Evolutionary conservation across 441 rosid genomes (phyloP).

Genomic region (Erysimum pusillum): DNA sequence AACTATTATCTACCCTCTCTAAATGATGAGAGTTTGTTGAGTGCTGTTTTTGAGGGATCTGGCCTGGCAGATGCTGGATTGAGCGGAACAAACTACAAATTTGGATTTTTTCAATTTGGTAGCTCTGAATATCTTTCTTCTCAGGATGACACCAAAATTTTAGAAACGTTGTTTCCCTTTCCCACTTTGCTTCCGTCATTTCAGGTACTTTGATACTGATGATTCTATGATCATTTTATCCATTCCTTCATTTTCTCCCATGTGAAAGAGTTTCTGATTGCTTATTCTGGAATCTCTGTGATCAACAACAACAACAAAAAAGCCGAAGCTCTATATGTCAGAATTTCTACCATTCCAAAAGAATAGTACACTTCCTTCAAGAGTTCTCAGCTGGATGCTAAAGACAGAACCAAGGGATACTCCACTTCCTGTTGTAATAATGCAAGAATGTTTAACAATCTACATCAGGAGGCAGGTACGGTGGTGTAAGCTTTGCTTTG

Average conservation of each 20-base stretch:
- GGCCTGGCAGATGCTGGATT: constrained; percentile 47
- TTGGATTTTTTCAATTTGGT: constrained; percentile 85
- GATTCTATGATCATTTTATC: constrained; percentile 31
- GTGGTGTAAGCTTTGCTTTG: constrained; percentile 35
- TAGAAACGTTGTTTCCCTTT: constrained; percentile 83
- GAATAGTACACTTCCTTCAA: constrained; percentile 87
- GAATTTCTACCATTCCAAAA: constrained; percentile 86
- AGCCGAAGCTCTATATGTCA: constrained; percentile 74
- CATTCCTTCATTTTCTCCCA: constrained; percentile 21
- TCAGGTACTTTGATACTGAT: constrained; percentile 60
- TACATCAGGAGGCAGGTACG: constrained; percentile 85
- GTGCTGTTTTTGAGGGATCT: constrained; percentile 66
- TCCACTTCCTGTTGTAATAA: constrained; percentile 80
- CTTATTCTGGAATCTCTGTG: constrained; percentile 38
- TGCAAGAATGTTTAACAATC: constrained; percentile 84
- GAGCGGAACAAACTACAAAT: constrained; percentile 71
- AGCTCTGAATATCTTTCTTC: constrained; percentile 64
- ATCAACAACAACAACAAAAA: constrained; percentile 42
- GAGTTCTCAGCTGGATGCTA: constrained; percentile 79
- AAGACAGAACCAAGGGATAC: constrained; percentile 63
- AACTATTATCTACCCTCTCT: constrained; percentile 75
- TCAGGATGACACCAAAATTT: constrained; percentile 60
- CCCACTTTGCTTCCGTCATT: constrained; percentile 91
- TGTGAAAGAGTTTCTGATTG: constrained; percentile 21
- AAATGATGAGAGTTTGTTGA: constrained; percentile 72